Evolutionary conservation across 148 eudicot species (phyloP).

Genomic region (Suaeda aralocaspica): DNA sequence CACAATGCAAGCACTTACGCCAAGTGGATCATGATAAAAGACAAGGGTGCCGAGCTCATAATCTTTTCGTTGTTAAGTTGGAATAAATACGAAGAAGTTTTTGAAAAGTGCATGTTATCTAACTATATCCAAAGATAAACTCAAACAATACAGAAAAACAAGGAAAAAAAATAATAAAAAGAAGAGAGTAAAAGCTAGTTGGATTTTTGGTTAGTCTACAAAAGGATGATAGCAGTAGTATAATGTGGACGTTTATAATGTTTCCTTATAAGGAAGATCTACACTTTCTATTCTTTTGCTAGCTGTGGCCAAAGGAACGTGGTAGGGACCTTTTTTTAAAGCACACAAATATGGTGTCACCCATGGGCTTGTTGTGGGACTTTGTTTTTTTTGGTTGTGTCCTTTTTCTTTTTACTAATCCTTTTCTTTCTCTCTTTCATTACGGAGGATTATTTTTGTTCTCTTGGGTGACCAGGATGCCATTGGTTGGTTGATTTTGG

Average conservation of each 20-base stretch:
- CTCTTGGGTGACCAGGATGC: conserved; percentile 21
- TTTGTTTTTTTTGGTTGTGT: conserved; percentile 7
- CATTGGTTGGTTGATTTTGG: conserved; percentile 21
- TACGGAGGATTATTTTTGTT: background rate
- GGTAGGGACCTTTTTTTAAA: conserved; percentile 34
- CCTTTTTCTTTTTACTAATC: background rate
- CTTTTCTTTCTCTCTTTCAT: background rate
- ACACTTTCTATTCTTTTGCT: conserved; percentile 30
- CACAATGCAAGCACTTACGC: conserved; percentile 18
- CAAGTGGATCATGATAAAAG: conserved; percentile 28
- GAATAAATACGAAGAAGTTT: conserved; percentile 9
- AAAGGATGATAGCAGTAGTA: conserved; percentile 27
- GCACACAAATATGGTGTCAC: conserved; percentile 20
- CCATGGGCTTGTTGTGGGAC: conserved; percentile 3
- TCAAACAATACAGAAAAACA: background rate
- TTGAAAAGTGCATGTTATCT: background rate
- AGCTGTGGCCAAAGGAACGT: conserved; percentile 50
- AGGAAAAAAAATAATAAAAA: background rate
- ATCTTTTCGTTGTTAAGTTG: conserved; percentile 16
- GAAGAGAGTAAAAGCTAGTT: background rate
- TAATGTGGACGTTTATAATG: conserved; percentile 32
- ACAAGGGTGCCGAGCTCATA: conserved; percentile 3
- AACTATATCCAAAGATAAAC: conserved; percentile 3
- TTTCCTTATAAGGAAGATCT: conserved; percentile 30
- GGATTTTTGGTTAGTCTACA: conserved; percentile 23